These are phyloP conservation scores for Spathaspora arborariae DNA, from an alignment of 805 yeast species.

Conservation along the genomic window DNA sequence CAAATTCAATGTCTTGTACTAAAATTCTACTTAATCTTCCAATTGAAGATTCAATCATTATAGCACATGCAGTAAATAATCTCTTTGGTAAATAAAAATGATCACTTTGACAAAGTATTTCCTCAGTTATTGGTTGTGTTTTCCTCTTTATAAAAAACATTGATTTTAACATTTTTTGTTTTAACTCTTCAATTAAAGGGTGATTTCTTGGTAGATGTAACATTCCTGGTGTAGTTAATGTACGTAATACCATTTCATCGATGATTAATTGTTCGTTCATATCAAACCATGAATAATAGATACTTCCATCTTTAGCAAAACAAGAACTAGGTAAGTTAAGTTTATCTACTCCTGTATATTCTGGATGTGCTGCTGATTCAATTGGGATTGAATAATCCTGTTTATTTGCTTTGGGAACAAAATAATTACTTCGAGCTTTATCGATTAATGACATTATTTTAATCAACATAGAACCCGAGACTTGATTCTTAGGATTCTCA, in stretches of 20 bases:
- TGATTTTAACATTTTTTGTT: conserved; percentile 16
- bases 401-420: conserved; percentile 22
- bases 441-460: conserved; percentile 35
- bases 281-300: conserved; percentile 48
- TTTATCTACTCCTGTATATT: conserved; percentile 13
- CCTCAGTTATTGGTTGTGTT: conserved; percentile 8
- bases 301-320: conserved; percentile 12
- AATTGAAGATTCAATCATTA: conserved; percentile 30
- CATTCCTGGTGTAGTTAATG: conserved; percentile 31
- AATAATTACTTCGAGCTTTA: conserved; percentile 16
- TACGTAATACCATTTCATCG: conserved; percentile 30
- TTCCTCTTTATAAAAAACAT: conserved; percentile 22
- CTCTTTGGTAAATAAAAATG: conserved; percentile 21
- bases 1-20: conserved; percentile 22
- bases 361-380: conserved; percentile 27
- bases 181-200: conserved; percentile 22
- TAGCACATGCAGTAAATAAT: conserved; percentile 26
- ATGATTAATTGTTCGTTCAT: conserved; percentile 45
- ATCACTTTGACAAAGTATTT: conserved; percentile 22
- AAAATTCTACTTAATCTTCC: conserved; percentile 19
- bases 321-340: conserved; percentile 20
- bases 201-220: conserved; percentile 32
- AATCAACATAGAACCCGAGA: conserved; percentile 18
- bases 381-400: conserved; percentile 22
- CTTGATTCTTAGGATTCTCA: conserved; percentile 12